Conservation (phyloP, 371 early-diverging fungal species). For the Rhizoclosmatium hyalinum region DNA sequence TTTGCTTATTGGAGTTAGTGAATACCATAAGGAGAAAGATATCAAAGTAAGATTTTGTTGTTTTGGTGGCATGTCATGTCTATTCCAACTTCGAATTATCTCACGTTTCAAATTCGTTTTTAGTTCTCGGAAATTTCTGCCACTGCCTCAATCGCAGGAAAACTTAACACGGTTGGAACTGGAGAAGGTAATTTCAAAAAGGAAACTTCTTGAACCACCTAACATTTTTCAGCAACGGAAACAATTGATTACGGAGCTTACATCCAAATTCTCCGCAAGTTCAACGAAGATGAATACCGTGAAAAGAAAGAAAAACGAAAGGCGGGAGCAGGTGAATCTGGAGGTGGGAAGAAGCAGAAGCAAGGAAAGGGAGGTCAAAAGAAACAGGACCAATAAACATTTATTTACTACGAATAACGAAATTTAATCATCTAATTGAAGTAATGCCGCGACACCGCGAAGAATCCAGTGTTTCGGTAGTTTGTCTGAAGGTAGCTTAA, state of each 20-base stretch:
- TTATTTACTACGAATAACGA: too few relatives aligned
- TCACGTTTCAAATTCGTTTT: neutral
- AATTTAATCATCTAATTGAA: constrained; percentile 44
- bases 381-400: neutral
- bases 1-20: constrained; percentile 6
- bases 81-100: neutral
- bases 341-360: neutral
- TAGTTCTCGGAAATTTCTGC: neutral
- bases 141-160: neutral
- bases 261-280: constrained; percentile 21
- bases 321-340: neutral
- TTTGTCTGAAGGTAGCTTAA: constrained; percentile 53
- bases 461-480: constrained; percentile 59
- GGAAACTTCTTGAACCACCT: neutral
- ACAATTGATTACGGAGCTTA: constrained; percentile 15
- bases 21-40: neutral
- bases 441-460: constrained; percentile 56
- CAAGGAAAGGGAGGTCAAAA: neutral
- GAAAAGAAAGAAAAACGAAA: constrained; percentile 12
- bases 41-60: constrained; percentile 8
- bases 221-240: constrained; percentile 2
- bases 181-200: neutral
- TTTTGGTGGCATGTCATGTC: neutral
- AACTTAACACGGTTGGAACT: neutral
- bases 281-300: constrained; percentile 30